Base-by-base conservation (phyloP, 208 protist species). In the Acanthamoeba culbertsoni region DNA sequence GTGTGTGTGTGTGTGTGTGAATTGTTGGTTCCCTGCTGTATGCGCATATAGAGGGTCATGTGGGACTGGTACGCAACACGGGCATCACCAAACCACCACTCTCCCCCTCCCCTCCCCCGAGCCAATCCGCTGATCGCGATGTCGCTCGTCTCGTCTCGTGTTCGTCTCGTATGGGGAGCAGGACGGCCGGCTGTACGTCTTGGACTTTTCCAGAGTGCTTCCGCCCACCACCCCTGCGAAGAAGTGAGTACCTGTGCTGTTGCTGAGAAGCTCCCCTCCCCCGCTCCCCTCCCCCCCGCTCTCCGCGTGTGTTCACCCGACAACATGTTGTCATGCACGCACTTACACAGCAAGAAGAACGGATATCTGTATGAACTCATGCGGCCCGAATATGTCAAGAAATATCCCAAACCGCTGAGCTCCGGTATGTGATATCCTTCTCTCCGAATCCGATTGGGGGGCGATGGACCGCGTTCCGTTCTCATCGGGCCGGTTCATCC, bases 361-460 rank as follows among this genome's bases (percentile, higher is more conserved):
- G n/a, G 51, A 18, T 63, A 88, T 53, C 51, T 88, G 42, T 88
- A 79, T 28, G 68, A 63, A 35, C 77, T 88, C 51, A 88, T 63
- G 43, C 43, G 77, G 2, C 77, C 77, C 37, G 77, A 88, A 35
- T 88, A 63, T 28, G 20, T 88, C 33, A 88, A 88, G 8, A 88
- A 88, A 48, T 42, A 88, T 48, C 77, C 77, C 77, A 88, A 88
- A 35, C 77, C 77, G 2, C 77, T 88, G 31, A 88, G 77, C 31
- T 88, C 77, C 28, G 77, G 68, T 79, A 28, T 42, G 42, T 79
- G 18, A n/a, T 23, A 57, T 23, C 28, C 53, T 57, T 57, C 18
- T 12, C 51, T 57, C 4, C 55, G 55, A 12, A 23, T 57, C 18
- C 3, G 18, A 23, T 57, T 12, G 1, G 0, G 51, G 51, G 14